A percentile compares a stretch with the other conserved stretches of the same genome.
Evolutionary conservation across 345 rosid genomes (phyloP).

Genomic region (Sonneratia alba): DNA sequence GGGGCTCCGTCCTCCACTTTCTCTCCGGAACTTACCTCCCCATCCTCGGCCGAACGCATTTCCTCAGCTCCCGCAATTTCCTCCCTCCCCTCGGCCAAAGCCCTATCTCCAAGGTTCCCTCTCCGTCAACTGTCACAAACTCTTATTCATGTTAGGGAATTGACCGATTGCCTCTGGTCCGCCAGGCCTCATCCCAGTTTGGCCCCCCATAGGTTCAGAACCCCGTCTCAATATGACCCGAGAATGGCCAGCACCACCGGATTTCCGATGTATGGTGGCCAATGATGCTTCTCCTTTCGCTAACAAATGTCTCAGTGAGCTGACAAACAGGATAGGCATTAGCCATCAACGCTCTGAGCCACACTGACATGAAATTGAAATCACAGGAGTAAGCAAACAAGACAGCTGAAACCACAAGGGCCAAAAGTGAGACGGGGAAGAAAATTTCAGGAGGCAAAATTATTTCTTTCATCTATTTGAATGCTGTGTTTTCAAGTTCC

Average conservation of each 20-base stretch:
- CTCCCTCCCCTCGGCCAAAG: background rate
- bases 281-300: too few relatives aligned
- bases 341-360: background rate
- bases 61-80: background rate
- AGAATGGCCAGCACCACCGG: background rate
- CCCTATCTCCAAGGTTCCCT: conserved; percentile 2
- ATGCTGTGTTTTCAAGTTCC: background rate
- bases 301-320: background rate
- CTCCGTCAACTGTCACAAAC: background rate
- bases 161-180: background rate
- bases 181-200: background rate
- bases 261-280: too few relatives aligned
- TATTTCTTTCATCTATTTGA: background rate
- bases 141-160: background rate
- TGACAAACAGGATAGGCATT: background rate
- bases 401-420: conserved; percentile 1
- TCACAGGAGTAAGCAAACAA: background rate
- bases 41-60: background rate
- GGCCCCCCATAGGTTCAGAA: background rate
- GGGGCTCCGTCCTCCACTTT: background rate
- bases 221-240: background rate
- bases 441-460: background rate
- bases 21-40: background rate
- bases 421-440: background rate
- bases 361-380: background rate